Base-by-base conservation (phyloP, 495 filamentous ascomycete species). In the Penicillium nucicola region DNA sequence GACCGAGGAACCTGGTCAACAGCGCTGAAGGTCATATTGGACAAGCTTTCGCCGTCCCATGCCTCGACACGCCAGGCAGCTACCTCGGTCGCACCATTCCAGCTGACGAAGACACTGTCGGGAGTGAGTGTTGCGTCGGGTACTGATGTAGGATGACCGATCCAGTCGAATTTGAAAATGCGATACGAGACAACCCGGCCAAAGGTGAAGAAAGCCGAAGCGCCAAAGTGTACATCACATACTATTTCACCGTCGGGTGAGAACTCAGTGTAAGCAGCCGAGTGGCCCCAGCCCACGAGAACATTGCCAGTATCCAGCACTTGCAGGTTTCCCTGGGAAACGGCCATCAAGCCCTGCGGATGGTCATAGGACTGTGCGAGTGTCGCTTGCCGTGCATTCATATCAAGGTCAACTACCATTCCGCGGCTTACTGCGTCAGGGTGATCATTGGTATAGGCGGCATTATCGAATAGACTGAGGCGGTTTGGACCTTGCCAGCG, bases 301-400 rank as follows among this genome's bases (percentile, higher is more conserved):
- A 76, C 69, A 33, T 83, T 79, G 1, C 78, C 81, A 9, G 45
- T 63, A 42, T 69, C 75, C 0, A 85, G 67, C 3, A 80, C 47
- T 56, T 85, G 83, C 15, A 81, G 58, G 48, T 78, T 82, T 4
- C 83, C 83, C 56, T 84, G 81, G 5, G 78, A 81, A 6, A 74
- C 75, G 7, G 76, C 68, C 38, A 75, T 60, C 22, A 69, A 28
- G 8, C 57, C 52, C 11, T 72, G 62, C 2, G 67, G 67, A 35
- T 71, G 68, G 13, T 55, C 37, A 41, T 68, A 74, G 8, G 45
- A 56, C 1, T 48, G 55, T 13, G 43, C 23, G 22, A 74, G 42
- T n/a, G 50, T 57, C 1, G 61, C 67, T 18, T 45, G 18, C 8
- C 60, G 54, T 0, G 39, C 43, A 1, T 55, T 17, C 3, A 65